phyloP scores from a whole-genome alignment of 768 basidiomycete species.

The Trichaptum fuscoviolaceum region DNA sequence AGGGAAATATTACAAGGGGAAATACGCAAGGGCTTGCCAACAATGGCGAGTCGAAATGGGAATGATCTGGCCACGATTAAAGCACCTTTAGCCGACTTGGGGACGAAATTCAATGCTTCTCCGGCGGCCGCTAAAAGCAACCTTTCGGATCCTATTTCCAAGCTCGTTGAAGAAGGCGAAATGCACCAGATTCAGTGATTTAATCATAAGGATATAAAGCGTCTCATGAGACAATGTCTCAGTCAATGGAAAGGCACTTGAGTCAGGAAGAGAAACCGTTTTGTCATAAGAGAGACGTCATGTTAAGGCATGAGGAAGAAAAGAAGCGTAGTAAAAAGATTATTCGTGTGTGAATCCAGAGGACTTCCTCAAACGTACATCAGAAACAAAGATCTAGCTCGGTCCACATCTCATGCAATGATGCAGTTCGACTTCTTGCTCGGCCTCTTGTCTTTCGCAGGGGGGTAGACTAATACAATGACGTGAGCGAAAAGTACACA shows the following conservation, averaged over 20 bases:
- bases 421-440: constrained; percentile 53
- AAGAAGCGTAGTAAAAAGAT: not conserved
- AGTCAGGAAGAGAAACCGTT: constrained; percentile 2
- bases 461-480: constrained; percentile 61
- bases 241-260: constrained; percentile 7
- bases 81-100: not conserved
- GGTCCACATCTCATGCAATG: constrained; percentile 50
- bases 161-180: not conserved
- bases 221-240: not conserved
- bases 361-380: not conserved
- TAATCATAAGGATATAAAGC: not conserved
- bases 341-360: not conserved
- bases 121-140: not conserved
- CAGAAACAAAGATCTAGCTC: constrained; percentile 15
- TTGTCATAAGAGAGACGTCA: constrained; percentile 8
- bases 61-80: not conserved
- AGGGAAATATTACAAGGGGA: not conserved
- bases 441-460: constrained; percentile 52
- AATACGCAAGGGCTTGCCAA: not conserved
- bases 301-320: not conserved
- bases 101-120: not conserved
- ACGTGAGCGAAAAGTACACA: not conserved
- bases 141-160: not conserved
- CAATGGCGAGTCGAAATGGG: not conserved
- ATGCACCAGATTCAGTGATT: not conserved